These are phyloP conservation scores for Lecanoromycetidae sp. DNA, from an alignment of 2,329 filamentous ascomycete genomes.

Conservation along the genomic window DNA sequence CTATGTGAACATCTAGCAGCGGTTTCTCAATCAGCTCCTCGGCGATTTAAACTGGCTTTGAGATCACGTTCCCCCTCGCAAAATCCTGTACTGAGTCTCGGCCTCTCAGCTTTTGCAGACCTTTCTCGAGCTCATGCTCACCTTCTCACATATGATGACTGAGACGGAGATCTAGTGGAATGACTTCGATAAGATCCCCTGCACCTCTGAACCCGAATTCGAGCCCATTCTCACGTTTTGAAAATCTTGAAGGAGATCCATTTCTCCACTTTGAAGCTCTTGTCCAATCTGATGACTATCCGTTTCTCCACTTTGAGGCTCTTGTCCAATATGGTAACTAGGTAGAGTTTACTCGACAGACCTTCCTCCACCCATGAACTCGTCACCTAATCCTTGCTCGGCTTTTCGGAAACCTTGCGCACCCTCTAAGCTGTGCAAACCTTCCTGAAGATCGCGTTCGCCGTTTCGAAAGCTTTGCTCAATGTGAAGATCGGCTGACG, in stretches of 20 bases:
- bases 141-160: neutral
- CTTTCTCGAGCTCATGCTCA: conserved; percentile 1
- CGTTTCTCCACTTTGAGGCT: too few species aligned
- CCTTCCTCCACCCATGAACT: neutral
- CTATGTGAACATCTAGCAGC: neutral
- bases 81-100: too few species aligned
- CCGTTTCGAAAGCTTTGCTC: neutral
- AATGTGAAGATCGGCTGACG: neutral
- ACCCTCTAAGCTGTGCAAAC: neutral
- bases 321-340: neutral
- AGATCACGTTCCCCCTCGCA: neutral
- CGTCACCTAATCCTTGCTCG: neutral
- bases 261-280: too few species aligned
- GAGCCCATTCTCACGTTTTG: neutral
- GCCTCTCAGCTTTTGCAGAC: too few species aligned
- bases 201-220: neutral
- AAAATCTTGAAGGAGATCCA: too few species aligned
- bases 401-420: neutral
- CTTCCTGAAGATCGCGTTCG: neutral
- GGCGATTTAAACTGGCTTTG: neutral
- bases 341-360: neutral
- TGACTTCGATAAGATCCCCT: neutral
- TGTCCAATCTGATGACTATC: too few species aligned
- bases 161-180: too few species aligned
- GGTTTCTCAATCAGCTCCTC: neutral